Evolutionary conservation across 139 green algal genomes (phyloP).

Genomic region (Chlamydomonas eustigma): DNA sequence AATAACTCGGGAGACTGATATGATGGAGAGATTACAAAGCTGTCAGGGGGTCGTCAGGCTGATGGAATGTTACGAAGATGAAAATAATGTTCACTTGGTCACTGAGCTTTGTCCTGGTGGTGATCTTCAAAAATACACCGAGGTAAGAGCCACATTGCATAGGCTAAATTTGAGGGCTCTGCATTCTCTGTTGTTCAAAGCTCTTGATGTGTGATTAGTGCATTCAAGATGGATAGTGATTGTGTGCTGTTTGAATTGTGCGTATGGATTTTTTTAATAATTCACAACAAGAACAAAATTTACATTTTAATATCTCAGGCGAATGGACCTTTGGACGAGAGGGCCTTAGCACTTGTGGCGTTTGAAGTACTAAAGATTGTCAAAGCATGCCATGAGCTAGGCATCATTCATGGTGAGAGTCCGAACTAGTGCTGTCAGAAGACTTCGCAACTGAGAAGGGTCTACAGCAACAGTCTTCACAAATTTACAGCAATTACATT

Average conservation of each 20-base stretch:
- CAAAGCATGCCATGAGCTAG: constrained; percentile 36
- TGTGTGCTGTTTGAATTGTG: too few species aligned
- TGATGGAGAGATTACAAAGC: constrained; percentile 23
- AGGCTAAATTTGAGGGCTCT: too few species aligned
- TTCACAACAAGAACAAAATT: too few species aligned
- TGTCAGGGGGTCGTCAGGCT: constrained; percentile 35
- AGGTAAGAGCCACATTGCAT: constrained; percentile 39
- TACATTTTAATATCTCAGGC: too few species aligned
- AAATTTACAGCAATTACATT: too few species aligned
- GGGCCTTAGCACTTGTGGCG: constrained; percentile 26
- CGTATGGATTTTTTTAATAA: too few species aligned
- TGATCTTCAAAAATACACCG: constrained; percentile 52
- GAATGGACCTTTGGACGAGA: constrained; percentile 26
- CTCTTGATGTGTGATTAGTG: too few species aligned
- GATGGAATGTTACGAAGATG: constrained; percentile 43
- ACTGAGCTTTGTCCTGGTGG: constrained; percentile 48
- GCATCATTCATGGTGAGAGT: constrained; percentile 22
- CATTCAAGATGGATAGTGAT: too few species aligned
- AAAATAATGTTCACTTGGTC: constrained; percentile 37
- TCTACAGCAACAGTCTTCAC: too few species aligned
- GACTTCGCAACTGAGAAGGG: too few species aligned
- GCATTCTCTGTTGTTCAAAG: too few species aligned
- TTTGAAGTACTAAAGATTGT: constrained; percentile 43
- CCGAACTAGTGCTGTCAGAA: too few species aligned
- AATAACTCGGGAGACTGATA: constrained; percentile 38